Evolutionary conservation across 768 basidiomycete species (phyloP).

Genomic region (Sporobolomyces roseus): DNA sequence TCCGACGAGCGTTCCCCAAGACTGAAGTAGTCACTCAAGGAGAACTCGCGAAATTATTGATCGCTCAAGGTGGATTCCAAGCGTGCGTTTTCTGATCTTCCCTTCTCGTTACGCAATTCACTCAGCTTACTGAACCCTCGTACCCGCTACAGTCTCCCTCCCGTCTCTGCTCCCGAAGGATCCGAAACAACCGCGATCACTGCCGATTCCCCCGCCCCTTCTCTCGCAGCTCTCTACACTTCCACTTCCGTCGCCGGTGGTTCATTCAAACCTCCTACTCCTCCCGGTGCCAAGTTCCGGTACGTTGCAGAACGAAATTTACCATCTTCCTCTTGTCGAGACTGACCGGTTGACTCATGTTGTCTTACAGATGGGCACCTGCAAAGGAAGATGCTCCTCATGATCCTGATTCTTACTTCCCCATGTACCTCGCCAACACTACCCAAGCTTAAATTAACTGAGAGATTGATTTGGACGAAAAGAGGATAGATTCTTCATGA

Average conservation of each 20-base stretch:
- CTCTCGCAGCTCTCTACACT: slow-evolving; percentile 38
- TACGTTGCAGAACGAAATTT: too few relatives aligned
- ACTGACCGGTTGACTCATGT: too few relatives aligned
- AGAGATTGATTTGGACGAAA: too few relatives aligned
- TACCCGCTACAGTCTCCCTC: slow-evolving; percentile 27
- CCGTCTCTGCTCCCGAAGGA: slow-evolving; percentile 15
- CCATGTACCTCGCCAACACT: slow-evolving; percentile 25
- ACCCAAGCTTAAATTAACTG: neutral
- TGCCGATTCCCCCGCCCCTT: slow-evolving; percentile 36
- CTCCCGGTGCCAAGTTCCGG: slow-evolving; percentile 34
- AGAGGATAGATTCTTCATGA: too few relatives aligned
- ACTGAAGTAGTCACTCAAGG: slow-evolving; percentile 39
- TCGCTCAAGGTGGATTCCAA: slow-evolving; percentile 40
- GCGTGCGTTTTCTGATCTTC: slow-evolving; percentile 14
- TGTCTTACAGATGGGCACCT: too few relatives aligned
- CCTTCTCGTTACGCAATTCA: neutral
- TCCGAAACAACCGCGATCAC: slow-evolving; percentile 31
- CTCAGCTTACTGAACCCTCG: too few relatives aligned
- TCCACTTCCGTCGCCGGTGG: neutral
- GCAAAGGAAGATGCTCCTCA: slow-evolving; percentile 26
- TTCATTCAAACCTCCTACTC: slow-evolving; percentile 35
- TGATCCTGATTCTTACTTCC: slow-evolving; percentile 35
- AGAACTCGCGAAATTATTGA: slow-evolving; percentile 39
- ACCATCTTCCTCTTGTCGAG: too few relatives aligned
- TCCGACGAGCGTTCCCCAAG: slow-evolving; percentile 35